Conservation (phyloP, 2,329 filamentous ascomycete genomes). For the Arachnomyces sp. region DNA sequence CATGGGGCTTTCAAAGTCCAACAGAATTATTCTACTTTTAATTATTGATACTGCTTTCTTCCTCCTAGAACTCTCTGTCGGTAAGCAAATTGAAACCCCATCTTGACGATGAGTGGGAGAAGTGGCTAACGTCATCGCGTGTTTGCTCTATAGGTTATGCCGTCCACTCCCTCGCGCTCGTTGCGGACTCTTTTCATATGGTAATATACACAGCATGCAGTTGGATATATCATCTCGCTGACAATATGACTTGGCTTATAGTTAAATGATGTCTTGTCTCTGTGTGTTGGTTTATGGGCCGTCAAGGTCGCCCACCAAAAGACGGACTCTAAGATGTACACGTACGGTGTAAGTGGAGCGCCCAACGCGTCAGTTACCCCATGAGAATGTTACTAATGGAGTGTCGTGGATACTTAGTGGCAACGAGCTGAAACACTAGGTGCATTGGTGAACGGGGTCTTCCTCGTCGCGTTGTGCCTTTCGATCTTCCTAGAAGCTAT, state of each 20-base stretch:
- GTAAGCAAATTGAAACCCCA: slow-evolving; percentile 25
- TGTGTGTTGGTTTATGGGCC: slow-evolving; percentile 89
- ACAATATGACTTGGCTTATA: slow-evolving; percentile 24
- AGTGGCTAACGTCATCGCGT: background rate
- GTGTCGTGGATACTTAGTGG: slow-evolving; percentile 53
- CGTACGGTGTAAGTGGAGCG: slow-evolving; percentile 66
- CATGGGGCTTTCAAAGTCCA: slow-evolving; percentile 88
- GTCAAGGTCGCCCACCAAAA: slow-evolving; percentile 80
- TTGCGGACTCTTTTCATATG: slow-evolving; percentile 98
- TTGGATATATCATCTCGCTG: background rate
- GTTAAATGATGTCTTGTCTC: slow-evolving; percentile 95
- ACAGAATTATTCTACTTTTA: slow-evolving; percentile 86
- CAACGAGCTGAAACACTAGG: slow-evolving; percentile 94
- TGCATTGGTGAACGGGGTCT: slow-evolving; percentile 94
- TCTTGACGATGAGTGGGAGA: background rate
- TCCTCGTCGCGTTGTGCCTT: slow-evolving; percentile 89
- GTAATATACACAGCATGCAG: slow-evolving; percentile 35
- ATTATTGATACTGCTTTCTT: slow-evolving; percentile 86
- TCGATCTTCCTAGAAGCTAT: slow-evolving; percentile 95
- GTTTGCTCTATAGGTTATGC: slow-evolving; percentile 52
- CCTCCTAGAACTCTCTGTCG: slow-evolving; percentile 74
- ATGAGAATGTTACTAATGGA: background rate
- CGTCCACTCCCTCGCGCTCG: slow-evolving; percentile 83
- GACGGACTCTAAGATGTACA: slow-evolving; percentile 77
- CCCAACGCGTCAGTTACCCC: too few relatives aligned